Percentiles rank a stretch among this genome's conserved stretches.
Evolutionary conservation across 306 rosid species (phyloP).

Genomic region (Pyrus pyrifolia): DNA sequence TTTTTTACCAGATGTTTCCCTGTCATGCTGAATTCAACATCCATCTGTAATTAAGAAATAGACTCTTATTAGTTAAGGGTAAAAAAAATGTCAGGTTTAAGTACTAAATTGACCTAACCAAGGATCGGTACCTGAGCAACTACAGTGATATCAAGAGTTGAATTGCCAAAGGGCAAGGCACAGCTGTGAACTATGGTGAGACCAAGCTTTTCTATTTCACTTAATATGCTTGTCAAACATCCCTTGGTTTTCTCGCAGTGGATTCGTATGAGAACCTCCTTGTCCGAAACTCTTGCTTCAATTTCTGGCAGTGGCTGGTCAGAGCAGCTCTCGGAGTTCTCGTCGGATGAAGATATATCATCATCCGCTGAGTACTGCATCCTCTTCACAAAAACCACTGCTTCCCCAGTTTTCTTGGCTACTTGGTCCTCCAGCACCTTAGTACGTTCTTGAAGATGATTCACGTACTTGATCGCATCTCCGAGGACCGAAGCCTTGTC

Average conservation of each 20-base stretch:
- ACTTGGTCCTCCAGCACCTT: conserved; percentile 45
- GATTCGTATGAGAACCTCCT: conserved; percentile 54
- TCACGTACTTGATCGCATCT: conserved; percentile 58
- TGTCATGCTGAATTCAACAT: conserved; percentile 39
- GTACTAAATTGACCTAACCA: neutral
- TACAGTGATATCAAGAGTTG: conserved; percentile 55
- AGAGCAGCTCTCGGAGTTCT: conserved; percentile 18
- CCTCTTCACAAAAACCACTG: conserved; percentile 39
- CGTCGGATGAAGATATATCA: conserved; percentile 27
- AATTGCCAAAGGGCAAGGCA: conserved; percentile 52
- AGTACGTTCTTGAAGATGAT: conserved; percentile 55
- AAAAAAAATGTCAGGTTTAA: neutral
- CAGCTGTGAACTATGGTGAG: conserved; percentile 50
- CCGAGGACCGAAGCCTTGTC: conserved; percentile 87
- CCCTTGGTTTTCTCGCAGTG: conserved; percentile 52
- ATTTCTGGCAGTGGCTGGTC: conserved; percentile 47
- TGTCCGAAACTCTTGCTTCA: conserved; percentile 58
- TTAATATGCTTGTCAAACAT: conserved; percentile 23
- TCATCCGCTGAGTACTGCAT: conserved; percentile 30
- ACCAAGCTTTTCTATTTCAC: conserved; percentile 38
- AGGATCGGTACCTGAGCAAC: conserved; percentile 53
- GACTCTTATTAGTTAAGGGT: neutral
- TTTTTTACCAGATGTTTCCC: conserved; percentile 45
- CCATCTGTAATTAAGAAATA: conserved; percentile 46
- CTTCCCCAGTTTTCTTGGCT: conserved; percentile 36